These are phyloP conservation scores for Tagetes erecta DNA, from an alignment of 129 eudicot species.

Conservation along the genomic window DNA sequence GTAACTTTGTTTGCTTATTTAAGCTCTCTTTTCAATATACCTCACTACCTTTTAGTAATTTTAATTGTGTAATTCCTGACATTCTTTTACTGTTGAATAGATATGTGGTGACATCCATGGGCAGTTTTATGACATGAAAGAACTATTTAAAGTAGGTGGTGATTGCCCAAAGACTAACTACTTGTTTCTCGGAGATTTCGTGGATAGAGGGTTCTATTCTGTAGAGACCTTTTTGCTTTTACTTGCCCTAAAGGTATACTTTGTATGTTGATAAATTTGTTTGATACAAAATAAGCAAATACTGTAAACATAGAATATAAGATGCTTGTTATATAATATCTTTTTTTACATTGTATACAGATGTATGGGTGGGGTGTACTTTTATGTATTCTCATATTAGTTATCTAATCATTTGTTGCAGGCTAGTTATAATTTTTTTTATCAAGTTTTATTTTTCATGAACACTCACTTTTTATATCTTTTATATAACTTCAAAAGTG, in stretches of 20 bases:
- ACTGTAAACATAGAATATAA: neutral
- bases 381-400: neutral
- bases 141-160: constrained; percentile 97
- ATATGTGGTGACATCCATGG: constrained; percentile 99
- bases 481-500: constrained; percentile 4
- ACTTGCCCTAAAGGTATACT: constrained; percentile 85
- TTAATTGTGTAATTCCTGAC: constrained; percentile 6
- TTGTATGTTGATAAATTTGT: neutral
- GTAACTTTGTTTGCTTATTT: constrained; percentile 7
- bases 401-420: constrained; percentile 1
- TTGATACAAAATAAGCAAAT: constrained; percentile 9
- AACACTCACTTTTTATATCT: neutral
- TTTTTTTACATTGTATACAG: neutral
- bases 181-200: constrained; percentile 99
- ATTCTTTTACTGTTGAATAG: constrained; percentile 42
- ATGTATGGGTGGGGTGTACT: neutral
- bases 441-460: constrained; percentile 3
- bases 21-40: neutral
- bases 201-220: constrained; percentile 97
- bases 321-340: constrained; percentile 1
- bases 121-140: constrained; percentile 98
- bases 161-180: constrained; percentile 99
- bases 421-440: neutral
- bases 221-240: constrained; percentile 97
- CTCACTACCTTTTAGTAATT: neutral